phyloP scores from a whole-genome alignment of 495 filamentous ascomycete species.

The Lasiosphaeria ovina region DNA sequence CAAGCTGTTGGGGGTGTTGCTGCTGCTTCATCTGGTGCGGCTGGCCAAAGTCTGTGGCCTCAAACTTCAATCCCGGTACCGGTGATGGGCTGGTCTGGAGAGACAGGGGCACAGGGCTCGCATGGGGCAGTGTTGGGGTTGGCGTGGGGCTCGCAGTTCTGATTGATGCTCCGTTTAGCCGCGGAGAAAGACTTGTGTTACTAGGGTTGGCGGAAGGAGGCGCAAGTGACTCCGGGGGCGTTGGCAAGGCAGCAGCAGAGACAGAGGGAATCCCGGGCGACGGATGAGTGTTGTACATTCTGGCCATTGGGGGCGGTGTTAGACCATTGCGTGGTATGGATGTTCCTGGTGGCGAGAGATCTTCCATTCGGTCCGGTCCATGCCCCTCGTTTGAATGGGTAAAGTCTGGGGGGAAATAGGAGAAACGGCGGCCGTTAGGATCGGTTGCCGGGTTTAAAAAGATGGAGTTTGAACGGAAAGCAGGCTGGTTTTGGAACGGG shows the following conservation, averaged over 20 bases:
- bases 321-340: slow-evolving; percentile 16
- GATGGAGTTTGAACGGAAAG: slow-evolving; percentile 56
- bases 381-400: slow-evolving; percentile 30
- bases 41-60: slow-evolving; percentile 10
- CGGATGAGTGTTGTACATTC: not conserved
- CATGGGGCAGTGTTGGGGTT: slow-evolving; percentile 22
- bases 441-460: slow-evolving; percentile 51
- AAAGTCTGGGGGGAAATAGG: slow-evolving; percentile 54
- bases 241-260: slow-evolving; percentile 21
- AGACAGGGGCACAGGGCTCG: slow-evolving; percentile 16
- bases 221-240: slow-evolving; percentile 31
- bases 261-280: not conserved
- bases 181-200: slow-evolving; percentile 22
- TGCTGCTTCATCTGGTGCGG: slow-evolving; percentile 21
- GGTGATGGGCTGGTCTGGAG: slow-evolving; percentile 19
- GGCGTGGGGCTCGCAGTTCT: slow-evolving; percentile 21
- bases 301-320: slow-evolving; percentile 8
- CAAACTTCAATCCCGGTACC: slow-evolving; percentile 21
- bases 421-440: slow-evolving; percentile 46
- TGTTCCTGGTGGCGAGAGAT: slow-evolving; percentile 19
- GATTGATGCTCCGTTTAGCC: not conserved
- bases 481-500: slow-evolving; percentile 36
- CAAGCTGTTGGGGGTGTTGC: slow-evolving; percentile 19
- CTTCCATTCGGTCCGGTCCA: slow-evolving; percentile 14
- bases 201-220: slow-evolving; percentile 16